Percentiles rank a stretch among this genome's conserved stretches.
Conservation (phyloP, 2,329 filamentous ascomycete genomes). For the Aspergillus floridensis region DNA sequence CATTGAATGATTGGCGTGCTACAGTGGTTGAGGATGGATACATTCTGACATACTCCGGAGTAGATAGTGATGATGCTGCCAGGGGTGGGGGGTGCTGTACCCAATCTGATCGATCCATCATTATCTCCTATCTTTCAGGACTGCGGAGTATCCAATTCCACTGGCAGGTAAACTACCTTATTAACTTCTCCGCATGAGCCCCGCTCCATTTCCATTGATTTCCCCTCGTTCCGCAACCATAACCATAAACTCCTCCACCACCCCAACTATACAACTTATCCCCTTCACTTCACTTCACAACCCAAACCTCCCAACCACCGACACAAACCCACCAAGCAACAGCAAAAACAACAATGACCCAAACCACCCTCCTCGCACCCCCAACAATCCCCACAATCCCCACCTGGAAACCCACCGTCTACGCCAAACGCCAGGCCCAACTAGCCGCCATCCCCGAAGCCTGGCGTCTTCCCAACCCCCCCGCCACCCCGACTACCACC, state of each 20-base stretch:
- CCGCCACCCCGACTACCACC: neutral
- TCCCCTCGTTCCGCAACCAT: too few relatives aligned
- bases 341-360: constrained; percentile 1
- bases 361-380: neutral
- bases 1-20: constrained; percentile 3
- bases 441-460: constrained; percentile 18
- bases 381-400: neutral
- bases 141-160: too few relatives aligned
- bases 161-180: too few relatives aligned
- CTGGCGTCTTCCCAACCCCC: constrained; percentile 22
- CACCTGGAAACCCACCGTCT: constrained; percentile 22
- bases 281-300: neutral
- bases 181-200: neutral
- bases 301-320: neutral
- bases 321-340: neutral
- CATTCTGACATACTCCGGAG: too few relatives aligned
- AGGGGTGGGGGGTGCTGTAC: too few relatives aligned
- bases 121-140: too few relatives aligned
- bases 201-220: too few relatives aligned
- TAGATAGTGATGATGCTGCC: too few relatives aligned
- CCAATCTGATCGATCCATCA: too few relatives aligned
- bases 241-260: neutral
- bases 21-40: neutral
- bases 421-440: constrained; percentile 21
- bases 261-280: too few relatives aligned